Conservation (phyloP, 2,329 filamentous ascomycete genomes). For the Alternaria sp. region DNA sequence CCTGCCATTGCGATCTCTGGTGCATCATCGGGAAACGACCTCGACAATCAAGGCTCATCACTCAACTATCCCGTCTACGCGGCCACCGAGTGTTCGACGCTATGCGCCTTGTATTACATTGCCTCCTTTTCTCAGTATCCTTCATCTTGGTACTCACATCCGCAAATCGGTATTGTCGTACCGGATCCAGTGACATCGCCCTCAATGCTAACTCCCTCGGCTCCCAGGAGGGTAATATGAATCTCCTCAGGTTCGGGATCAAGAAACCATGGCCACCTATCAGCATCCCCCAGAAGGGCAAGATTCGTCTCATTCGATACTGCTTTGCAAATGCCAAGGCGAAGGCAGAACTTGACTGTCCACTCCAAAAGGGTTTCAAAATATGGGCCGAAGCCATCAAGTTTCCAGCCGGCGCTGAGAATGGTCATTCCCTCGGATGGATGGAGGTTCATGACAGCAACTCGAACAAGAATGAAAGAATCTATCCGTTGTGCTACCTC, state of each 20-base stretch:
- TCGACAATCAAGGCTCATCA: background rate
- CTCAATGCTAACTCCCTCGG: background rate
- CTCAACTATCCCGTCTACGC: background rate
- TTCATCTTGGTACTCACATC: background rate
- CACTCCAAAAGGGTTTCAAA: background rate
- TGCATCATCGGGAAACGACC: background rate
- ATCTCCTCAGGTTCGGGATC: background rate
- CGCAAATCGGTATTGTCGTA: background rate
- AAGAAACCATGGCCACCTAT: background rate
- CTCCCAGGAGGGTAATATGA: constrained; percentile 1
- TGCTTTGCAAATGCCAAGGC: background rate
- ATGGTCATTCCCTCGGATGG: background rate
- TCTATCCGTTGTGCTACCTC: background rate
- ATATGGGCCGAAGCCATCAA: constrained; percentile 1
- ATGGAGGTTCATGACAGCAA: background rate
- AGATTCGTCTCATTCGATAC: constrained; percentile 1
- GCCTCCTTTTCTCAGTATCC: background rate
- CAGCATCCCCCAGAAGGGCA: background rate
- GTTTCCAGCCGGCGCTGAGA: background rate
- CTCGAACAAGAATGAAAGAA: background rate
- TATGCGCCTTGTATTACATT: background rate
- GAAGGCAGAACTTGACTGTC: background rate
- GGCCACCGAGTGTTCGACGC: background rate
- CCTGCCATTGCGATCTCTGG: background rate
- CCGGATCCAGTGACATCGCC: background rate